A percentile compares a stretch with the other conserved stretches of the same genome.
phyloP scores from a whole-genome alignment of 441 rosid genomes.

The Kokia cookei region DNA sequence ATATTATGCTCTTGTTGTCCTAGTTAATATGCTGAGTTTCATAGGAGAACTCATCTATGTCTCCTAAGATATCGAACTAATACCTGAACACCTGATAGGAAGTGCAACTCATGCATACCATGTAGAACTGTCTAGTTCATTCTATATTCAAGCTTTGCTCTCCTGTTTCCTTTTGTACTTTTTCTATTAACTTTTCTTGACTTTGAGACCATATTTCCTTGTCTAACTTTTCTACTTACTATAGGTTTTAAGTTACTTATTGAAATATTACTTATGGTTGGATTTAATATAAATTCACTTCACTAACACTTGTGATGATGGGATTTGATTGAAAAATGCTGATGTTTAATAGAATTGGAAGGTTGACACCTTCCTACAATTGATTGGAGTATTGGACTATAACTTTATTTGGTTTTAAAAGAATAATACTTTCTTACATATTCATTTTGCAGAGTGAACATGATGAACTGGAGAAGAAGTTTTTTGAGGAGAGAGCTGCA shows the following conservation, averaged over 20 bases:
- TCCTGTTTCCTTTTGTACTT: not conserved
- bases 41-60: not conserved
- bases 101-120: not conserved
- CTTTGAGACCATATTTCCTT: not conserved
- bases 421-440: not conserved
- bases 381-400: not conserved
- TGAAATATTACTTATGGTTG: not conserved
- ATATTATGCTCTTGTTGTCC: not conserved
- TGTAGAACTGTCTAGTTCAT: not conserved
- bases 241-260: not conserved
- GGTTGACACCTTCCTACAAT: not conserved
- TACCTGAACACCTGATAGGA: not conserved
- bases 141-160: not conserved
- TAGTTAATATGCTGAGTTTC: not conserved
- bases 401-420: not conserved
- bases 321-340: not conserved
- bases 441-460: conserved; percentile 48
- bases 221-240: not conserved
- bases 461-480: conserved; percentile 67
- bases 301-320: not conserved
- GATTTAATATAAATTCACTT: not conserved
- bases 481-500: conserved; percentile 75
- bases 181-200: not conserved
- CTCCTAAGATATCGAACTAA: not conserved
- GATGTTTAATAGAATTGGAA: not conserved